phyloP scores from a whole-genome alignment of 345 rosid species.

The Turritis glabra region DNA sequence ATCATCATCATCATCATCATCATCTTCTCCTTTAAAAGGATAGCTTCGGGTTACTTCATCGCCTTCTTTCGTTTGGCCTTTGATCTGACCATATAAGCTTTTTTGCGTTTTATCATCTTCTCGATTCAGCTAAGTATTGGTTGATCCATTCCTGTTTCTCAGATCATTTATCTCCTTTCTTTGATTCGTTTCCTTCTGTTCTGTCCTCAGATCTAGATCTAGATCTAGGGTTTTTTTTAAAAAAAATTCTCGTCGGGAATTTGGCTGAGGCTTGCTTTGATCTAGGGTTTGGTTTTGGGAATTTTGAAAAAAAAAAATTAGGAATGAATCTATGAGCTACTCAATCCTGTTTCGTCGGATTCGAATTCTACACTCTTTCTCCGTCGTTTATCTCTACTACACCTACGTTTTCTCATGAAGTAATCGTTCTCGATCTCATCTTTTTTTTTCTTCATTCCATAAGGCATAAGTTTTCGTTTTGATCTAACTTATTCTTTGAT shows the following conservation, averaged over 20 bases:
- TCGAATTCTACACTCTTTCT: slow-evolving; percentile 81
- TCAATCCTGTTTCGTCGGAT: slow-evolving; percentile 65
- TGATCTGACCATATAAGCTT: not conserved
- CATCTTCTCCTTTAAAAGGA: slow-evolving; percentile 31
- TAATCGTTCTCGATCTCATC: slow-evolving; percentile 27
- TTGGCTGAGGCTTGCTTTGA: not conserved
- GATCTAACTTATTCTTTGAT: slow-evolving; percentile 9
- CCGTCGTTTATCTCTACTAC: slow-evolving; percentile 92
- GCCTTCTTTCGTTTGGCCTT: slow-evolving; percentile 41
- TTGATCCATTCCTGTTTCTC: not conserved
- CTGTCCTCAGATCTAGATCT: slow-evolving; percentile 26
- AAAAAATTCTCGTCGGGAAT: not conserved
- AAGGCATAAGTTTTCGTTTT: not conserved
- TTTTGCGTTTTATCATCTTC: slow-evolving; percentile 3
- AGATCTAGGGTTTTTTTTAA: slow-evolving; percentile 37
- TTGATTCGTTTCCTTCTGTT: slow-evolving; percentile 14
- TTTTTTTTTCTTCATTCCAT: not conserved
- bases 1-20: not conserved
- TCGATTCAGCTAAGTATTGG: slow-evolving; percentile 37
- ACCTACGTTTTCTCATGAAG: slow-evolving; percentile 79
- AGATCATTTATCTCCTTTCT: not conserved
- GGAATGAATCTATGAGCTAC: slow-evolving; percentile 63
- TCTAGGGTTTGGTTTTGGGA: slow-evolving; percentile 11
- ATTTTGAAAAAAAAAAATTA: not conserved
- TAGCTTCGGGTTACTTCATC: not conserved